Base-by-base conservation (phyloP, 2,329 filamentous ascomycete genomes). In the Macrophomina phaseolina region DNA sequence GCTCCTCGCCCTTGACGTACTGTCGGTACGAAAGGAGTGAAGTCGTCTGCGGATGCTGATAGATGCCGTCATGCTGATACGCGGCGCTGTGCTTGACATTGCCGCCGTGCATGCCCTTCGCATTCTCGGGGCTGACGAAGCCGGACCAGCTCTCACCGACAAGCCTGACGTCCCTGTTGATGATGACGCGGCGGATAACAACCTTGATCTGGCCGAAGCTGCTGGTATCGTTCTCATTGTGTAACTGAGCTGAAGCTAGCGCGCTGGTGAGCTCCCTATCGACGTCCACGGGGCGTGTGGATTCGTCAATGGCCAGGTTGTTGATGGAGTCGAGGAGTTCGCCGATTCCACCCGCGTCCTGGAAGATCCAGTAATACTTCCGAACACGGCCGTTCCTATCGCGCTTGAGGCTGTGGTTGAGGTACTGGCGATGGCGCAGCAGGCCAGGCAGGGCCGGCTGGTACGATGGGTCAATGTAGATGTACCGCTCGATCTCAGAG, bases 161-260 rank as follows among this genome's bases (percentile, higher is more conserved):
- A 8, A n/a, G 14, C 16, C 9, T 12, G 9, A 23, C 14, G 14
- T 40, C 11, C n/a, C 5, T 42, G 34, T 3, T n/a, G 23, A 40
- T 12, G n/a, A 40, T 23, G 38, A 42, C 38, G 11, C 53, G 53
- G 18, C 11, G 23, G 18, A 58, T n/a, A 5, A 58, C 23, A 36
- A 58, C 16, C 34, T 58, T 58, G 34, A 58, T 58, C 53, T 58
- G 53, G 34, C 53, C 53, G 23, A n/a, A 12, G 7, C n/a, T 18
- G 5, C 28, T 9, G 7, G n/a, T 6, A 6, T 58, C n/a, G n/a
- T 58, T 36, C 36, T 28, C 7, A 12, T 6, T n/a, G n/a, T 7
- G 40, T 40, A 9, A 28, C 16, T 16, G 49, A 34, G 12, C n/a
- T 11, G 11, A 52, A 16, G 36, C 36, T 7, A 38, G 36, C 12